These are phyloP conservation scores for Phylloporus scabripes DNA, from an alignment of 768 basidiomycete genomes.

Conservation along the genomic window DNA sequence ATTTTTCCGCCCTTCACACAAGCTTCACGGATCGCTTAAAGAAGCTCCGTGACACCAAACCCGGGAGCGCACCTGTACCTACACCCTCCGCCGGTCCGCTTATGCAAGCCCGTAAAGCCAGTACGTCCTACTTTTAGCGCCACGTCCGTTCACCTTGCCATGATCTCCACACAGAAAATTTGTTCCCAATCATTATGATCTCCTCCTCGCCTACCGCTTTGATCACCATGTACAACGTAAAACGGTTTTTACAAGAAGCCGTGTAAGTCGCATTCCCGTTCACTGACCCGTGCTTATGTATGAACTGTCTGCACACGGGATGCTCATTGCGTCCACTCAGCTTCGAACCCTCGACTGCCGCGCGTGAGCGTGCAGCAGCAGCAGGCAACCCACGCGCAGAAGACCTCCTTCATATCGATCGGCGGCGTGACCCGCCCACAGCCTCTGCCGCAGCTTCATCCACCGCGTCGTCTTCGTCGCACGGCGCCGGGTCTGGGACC, in stretches of 20 bases:
- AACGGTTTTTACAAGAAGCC: constrained; percentile 87
- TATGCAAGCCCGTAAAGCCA: constrained; percentile 61
- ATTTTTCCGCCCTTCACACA: constrained; percentile 66
- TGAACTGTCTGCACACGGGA: neutral
- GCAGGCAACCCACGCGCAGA: constrained; percentile 74
- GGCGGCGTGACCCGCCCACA: constrained; percentile 54
- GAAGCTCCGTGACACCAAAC: constrained; percentile 63
- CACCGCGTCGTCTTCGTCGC: constrained; percentile 12
- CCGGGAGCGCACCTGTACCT: constrained; percentile 39
- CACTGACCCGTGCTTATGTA: neutral
- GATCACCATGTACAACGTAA: constrained; percentile 97
- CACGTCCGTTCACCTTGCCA: too few species aligned
- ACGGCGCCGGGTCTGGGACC: constrained; percentile 19
- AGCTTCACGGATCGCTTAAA: constrained; percentile 75
- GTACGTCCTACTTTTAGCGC: constrained; percentile 35
- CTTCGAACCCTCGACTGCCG: constrained; percentile 73
- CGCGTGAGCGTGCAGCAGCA: constrained; percentile 58
- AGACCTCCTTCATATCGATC: constrained; percentile 84
- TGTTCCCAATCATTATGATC: constrained; percentile 94
- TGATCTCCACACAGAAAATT: constrained; percentile 46
- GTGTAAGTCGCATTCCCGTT: constrained; percentile 41
- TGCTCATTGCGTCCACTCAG: constrained; percentile 26
- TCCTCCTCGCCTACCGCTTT: constrained; percentile 90
- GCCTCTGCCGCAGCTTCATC: constrained; percentile 18
- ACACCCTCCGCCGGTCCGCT: constrained; percentile 32